Base-by-base conservation (phyloP, 257 asterid genomes). In the Solanum infundibuliforme region DNA sequence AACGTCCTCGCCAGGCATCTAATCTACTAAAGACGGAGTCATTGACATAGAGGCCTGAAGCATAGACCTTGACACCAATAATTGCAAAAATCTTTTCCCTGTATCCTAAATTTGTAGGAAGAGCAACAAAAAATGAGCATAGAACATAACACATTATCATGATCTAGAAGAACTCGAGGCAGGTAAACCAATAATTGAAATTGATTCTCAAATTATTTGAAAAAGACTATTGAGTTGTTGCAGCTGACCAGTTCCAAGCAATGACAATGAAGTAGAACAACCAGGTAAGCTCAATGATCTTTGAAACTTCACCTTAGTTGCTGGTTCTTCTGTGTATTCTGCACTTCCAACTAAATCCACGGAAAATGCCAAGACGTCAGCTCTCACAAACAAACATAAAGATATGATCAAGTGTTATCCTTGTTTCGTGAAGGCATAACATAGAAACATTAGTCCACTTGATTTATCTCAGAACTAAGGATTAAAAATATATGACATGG, bases 41-140 rank as follows among this genome's bases (percentile, higher is more conserved):
- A 72, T 94, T 93, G 71, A 92, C 83, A 86, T 94, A 95, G 36
- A 95, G 90, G 48, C 98, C 99, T 12, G 94, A 98, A 87, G 98
- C 98, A 87, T 96, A 96, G 87, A 96, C 98, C 92, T 95, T 96
- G 82, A 95, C 98, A 85, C 98, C 98, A 29, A 96, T 93, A 87
- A 95, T 94, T 31, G 98, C 98, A 77, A 96, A 94, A 11, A 96
- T 93, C 90, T 93, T 96, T 89, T 96, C 98, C 88, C 98, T 93
- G 92, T 94, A 94, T 86, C 99, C 98, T 96, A 89, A 35, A 88
- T 84, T 79, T 89, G 77, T 21, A 31, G 71, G 87, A 91, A 77
- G 13, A 73, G 72, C 34, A 68, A 13, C 35, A 71, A 88, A 73
- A 87, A 21, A 90, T 76, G 18, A 89, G 87, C 16, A 84, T 8